phyloP scores from a whole-genome alignment of 768 basidiomycete genomes.

The Rhizopogon sp. region DNA sequence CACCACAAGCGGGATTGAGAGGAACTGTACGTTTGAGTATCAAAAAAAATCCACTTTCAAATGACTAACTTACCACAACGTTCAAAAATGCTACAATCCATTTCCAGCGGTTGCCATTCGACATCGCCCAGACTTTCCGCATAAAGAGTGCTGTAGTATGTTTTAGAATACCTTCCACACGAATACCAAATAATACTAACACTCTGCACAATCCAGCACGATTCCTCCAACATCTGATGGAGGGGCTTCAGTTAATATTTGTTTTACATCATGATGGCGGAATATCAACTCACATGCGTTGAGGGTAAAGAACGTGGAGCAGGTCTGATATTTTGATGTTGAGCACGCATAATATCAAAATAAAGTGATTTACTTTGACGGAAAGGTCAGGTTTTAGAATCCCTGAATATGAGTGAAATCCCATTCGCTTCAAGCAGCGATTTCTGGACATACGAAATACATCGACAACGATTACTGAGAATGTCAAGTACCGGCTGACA shows the following conservation, averaged over 20 bases:
- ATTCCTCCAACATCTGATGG: not conserved
- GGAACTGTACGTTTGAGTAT: not conserved
- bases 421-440: not conserved
- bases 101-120: not conserved
- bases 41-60: not conserved
- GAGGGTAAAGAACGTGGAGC: not conserved
- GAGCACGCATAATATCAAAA: not conserved
- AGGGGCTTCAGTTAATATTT: not conserved
- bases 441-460: not conserved
- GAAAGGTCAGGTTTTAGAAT: not conserved
- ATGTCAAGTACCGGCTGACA: too few species aligned
- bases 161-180: too few species aligned
- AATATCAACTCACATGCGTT: not conserved
- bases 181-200: not conserved
- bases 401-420: not conserved
- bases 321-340: not conserved
- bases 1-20: not conserved
- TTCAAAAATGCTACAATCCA: not conserved
- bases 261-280: too few species aligned
- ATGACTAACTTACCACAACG: not conserved
- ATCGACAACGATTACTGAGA: not conserved
- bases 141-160: not conserved
- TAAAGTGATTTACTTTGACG: not conserved
- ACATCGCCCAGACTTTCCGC: not conserved
- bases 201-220: not conserved